Percentiles rank a stretch among this genome's conserved stretches.
Conservation (phyloP, 1,139 yeast species). For the Suhomyces maxii region DNA sequence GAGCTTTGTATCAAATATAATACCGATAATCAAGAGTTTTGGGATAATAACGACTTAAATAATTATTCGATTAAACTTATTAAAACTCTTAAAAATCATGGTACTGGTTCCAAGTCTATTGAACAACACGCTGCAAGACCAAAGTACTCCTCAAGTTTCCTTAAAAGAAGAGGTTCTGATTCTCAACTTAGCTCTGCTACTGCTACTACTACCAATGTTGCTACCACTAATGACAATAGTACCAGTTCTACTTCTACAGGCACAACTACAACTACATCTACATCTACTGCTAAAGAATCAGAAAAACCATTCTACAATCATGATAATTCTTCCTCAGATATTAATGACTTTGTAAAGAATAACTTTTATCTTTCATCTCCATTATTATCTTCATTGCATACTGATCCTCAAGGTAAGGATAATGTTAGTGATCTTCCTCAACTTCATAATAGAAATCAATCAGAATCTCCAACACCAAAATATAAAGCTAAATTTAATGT, state of each 20-base stretch:
- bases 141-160: slow-evolving; percentile 40
- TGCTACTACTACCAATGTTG: neutral
- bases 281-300: neutral
- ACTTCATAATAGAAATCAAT: neutral
- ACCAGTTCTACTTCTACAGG: no score
- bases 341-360: slow-evolving; percentile 36
- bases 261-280: no score
- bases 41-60: slow-evolving; percentile 71
- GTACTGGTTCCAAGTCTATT: neutral
- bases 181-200: slow-evolving; percentile 20
- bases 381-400: slow-evolving; percentile 25
- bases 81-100: slow-evolving; percentile 17
- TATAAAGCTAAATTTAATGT: slow-evolving; percentile 7
- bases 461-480: slow-evolving; percentile 8
- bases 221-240: no score
- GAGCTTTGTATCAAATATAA: slow-evolving; percentile 62
- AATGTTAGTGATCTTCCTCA: neutral
- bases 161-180: slow-evolving; percentile 39
- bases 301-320: slow-evolving; percentile 10
- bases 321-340: slow-evolving; percentile 20
- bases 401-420: slow-evolving; percentile 1
- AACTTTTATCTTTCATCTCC: slow-evolving; percentile 44
- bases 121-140: slow-evolving; percentile 30
- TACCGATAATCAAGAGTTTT: slow-evolving; percentile 52
- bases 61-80: slow-evolving; percentile 60